These are phyloP conservation scores for Moniliophthora roreri DNA, from an alignment of 1,284 basidiomycete species.

Conservation along the genomic window DNA sequence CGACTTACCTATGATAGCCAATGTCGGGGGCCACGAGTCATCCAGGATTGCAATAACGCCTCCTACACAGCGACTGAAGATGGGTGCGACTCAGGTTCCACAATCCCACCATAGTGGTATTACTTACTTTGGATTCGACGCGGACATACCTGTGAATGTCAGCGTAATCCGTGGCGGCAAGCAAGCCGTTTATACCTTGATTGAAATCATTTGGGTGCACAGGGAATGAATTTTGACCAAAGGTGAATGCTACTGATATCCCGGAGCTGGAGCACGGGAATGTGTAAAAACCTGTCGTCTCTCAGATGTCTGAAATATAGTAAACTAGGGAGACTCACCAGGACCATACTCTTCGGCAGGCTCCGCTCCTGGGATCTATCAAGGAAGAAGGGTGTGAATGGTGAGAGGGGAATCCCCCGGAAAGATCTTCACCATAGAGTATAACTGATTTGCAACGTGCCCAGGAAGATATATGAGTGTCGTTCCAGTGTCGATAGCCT, in stretches of 20 bases:
- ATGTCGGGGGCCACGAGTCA: conserved; percentile 43
- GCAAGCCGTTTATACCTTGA: conserved; percentile 39
- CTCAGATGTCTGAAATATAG: not conserved
- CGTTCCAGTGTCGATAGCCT: conserved; percentile 66
- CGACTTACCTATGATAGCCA: conserved; percentile 58
- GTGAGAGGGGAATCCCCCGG: not conserved
- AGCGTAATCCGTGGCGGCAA: conserved; percentile 10
- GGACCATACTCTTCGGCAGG: conserved; percentile 39
- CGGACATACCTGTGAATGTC: conserved; percentile 16
- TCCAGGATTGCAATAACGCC: conserved; percentile 59
- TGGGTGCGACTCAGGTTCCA: not conserved
- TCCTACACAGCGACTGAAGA: conserved; percentile 59
- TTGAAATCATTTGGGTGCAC: conserved; percentile 68
- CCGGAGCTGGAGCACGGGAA: conserved; percentile 45
- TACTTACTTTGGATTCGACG: not conserved
- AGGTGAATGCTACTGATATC: conserved; percentile 47
- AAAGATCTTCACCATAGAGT: conserved; percentile 32
- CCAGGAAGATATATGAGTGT: conserved; percentile 55
- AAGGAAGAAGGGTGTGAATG: not conserved
- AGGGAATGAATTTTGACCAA: conserved; percentile 50
- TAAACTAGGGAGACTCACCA: conserved; percentile 27
- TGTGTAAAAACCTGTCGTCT: conserved; percentile 42
- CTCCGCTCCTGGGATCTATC: conserved; percentile 48
- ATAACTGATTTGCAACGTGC: conserved; percentile 37
- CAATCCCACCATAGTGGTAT: conserved; percentile 1